These are phyloP conservation scores for Eimeria maxima DNA, from an alignment of 169 alveolate species.

Conservation along the genomic window DNA sequence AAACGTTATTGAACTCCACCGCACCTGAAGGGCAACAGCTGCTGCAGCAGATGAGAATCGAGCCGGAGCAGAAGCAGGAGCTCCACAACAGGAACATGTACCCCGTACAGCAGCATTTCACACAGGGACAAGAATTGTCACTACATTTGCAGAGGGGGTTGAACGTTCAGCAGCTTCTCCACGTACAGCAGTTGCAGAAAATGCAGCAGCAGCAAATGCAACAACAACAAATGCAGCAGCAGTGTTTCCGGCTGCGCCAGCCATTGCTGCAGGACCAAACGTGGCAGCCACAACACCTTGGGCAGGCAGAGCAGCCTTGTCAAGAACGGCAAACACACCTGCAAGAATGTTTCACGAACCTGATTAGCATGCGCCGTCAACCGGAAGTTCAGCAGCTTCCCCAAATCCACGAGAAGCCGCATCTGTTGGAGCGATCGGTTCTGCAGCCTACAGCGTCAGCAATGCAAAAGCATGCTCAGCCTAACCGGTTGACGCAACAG, in stretches of 20 bases:
- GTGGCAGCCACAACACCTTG: neutral
- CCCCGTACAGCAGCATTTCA: slow-evolving; percentile 35
- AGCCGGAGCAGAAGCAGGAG: neutral
- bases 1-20: neutral
- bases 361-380: neutral
- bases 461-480: neutral
- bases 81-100: neutral
- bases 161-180: slow-evolving; percentile 6
- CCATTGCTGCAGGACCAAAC: neutral
- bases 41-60: slow-evolving; percentile 24
- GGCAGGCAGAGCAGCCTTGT: neutral
- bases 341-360: neutral
- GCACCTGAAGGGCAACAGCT: slow-evolving; percentile 4
- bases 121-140: neutral
- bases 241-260: neutral
- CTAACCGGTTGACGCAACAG: neutral
- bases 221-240: neutral
- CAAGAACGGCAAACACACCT: neutral
- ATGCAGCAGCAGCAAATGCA: neutral
- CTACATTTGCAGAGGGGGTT: neutral
- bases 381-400: neutral
- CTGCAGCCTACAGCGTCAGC: neutral
- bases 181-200: neutral
- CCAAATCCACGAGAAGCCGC: neutral
- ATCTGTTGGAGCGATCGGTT: neutral